Evolutionary conservation across 129 eudicot genomes (phyloP).

Genomic region (Gnaphalium uliginosum): DNA sequence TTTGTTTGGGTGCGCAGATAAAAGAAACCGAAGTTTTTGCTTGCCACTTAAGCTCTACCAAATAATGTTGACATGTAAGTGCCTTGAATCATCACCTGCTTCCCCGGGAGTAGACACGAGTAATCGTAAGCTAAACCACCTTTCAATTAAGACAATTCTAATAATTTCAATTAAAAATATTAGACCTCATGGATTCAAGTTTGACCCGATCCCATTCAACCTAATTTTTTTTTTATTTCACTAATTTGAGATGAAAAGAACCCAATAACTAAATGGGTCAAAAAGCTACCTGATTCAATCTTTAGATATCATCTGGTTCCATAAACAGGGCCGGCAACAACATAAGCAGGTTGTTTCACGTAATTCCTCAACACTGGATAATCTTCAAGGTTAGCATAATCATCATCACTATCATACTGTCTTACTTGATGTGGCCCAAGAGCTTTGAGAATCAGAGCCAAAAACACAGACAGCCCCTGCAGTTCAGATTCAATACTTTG

Average conservation of each 20-base stretch:
- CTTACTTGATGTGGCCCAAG: constrained; percentile 70
- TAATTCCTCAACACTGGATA: constrained; percentile 77
- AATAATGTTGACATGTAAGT: constrained; percentile 1
- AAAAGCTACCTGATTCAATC: constrained; percentile 45
- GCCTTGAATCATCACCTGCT: constrained; percentile 1
- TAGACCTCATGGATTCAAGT: background rate
- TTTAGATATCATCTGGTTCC: constrained; percentile 58
- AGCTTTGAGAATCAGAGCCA: constrained; percentile 85
- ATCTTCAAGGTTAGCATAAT: constrained; percentile 56
- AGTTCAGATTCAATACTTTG: constrained; percentile 20
- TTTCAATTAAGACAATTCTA: background rate
- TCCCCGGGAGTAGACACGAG: constrained; percentile 9
- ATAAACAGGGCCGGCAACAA: constrained; percentile 54
- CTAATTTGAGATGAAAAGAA: background rate
- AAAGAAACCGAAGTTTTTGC: background rate
- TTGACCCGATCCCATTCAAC: background rate
- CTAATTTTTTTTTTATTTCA: background rate
- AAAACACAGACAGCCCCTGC: constrained; percentile 67
- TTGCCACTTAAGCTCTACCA: background rate
- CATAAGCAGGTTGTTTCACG: constrained; percentile 64
- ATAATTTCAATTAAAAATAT: background rate
- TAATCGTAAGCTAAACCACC: background rate
- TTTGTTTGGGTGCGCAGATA: constrained; percentile 9
- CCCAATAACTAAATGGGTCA: background rate
- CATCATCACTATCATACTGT: constrained; percentile 83